Base-by-base conservation (phyloP, 139 green algal species). In the Chlamydomonas incerta region DNA sequence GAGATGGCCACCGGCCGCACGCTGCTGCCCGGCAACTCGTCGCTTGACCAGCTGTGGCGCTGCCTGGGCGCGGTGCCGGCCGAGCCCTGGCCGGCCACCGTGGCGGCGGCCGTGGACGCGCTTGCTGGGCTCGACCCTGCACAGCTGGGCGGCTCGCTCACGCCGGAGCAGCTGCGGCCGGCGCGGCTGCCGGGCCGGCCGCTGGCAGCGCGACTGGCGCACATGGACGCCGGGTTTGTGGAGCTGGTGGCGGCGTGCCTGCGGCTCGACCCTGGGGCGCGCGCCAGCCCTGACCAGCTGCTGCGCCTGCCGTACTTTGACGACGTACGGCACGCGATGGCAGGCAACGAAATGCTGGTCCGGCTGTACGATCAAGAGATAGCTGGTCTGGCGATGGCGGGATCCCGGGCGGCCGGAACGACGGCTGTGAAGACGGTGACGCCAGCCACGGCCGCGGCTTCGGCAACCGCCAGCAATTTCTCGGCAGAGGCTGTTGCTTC, bases 21-120 rank as follows among this genome's bases (percentile, higher is more conserved):
- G 8, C 87, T 98, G 18, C 96, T 98, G 74, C 93, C 95, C 0
- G 96, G 96, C 5, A 89, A 90, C 65, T 94, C 73, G 66, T 85
- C 67, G 21, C 88, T 96, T 15, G 93, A 96, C 74, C 92, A 96
- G 92, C 89, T 98, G 70, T 96, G 92, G 88, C 89, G 90, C 62
- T 93, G 96, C 26, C 82, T 95, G 55, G 87, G 88, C 34, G 87
- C 85, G 37, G 63, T 96, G 63, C 77, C 77, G 34, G 8, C 41
- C 5, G 90, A 91, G 0, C 69, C 68, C n/a, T 88, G 95, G 34
- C 88, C 89, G 3, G 33, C 69, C 8, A 9, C 55, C 33, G 85
- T 94, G 37, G 68, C 67, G 35, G 66, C 66, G 6, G 80, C 77
- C 34, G 81, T 95, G 77, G 52, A 79, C 1, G 72, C 50, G 4